Evolutionary conservation across 2,329 filamentous ascomycete species (phyloP).

Genomic region (Claviceps monticola): DNA sequence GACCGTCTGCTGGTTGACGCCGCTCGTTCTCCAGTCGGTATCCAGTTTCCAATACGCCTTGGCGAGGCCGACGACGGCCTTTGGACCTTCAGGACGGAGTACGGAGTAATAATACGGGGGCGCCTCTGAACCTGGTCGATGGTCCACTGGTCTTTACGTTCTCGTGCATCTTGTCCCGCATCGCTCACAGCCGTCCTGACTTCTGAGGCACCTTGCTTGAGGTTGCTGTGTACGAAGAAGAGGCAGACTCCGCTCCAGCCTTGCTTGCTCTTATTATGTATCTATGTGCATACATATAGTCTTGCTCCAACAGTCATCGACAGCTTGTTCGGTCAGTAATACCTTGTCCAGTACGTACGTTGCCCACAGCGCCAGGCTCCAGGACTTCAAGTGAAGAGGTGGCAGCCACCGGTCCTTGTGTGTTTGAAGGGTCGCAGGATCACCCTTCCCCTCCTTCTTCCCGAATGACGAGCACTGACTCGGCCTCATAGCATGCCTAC

Average conservation of each 20-base stretch:
- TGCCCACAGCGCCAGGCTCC: slow-evolving; percentile 2
- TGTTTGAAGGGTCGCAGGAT: neutral
- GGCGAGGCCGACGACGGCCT: neutral
- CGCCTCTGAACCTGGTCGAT: slow-evolving; percentile 2
- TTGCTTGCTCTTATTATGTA: slow-evolving; percentile 3
- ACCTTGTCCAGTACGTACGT: slow-evolving; percentile 1
- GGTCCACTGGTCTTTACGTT: neutral
- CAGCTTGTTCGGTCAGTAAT: neutral
- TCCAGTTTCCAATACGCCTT: slow-evolving; percentile 3
- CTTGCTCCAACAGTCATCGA: neutral
- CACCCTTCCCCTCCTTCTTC: neutral
- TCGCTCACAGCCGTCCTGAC: slow-evolving; percentile 8
- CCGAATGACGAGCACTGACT: slow-evolving; percentile 4
- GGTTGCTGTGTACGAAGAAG: neutral
- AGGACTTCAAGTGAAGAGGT: neutral
- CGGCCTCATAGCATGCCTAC: neutral
- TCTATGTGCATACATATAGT: too few species aligned
- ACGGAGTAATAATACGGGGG: neutral
- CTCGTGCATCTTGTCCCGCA: slow-evolving; percentile 3
- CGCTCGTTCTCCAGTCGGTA: slow-evolving; percentile 1
- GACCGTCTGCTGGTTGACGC: neutral
- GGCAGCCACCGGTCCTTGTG: slow-evolving; percentile 1
- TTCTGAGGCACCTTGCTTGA: slow-evolving; percentile 8
- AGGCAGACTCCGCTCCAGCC: slow-evolving; percentile 6
- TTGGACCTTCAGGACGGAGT: neutral